These are phyloP conservation scores for Scedosporium apiospermum DNA, from an alignment of 2,329 filamentous ascomycete species.

Conservation along the genomic window DNA sequence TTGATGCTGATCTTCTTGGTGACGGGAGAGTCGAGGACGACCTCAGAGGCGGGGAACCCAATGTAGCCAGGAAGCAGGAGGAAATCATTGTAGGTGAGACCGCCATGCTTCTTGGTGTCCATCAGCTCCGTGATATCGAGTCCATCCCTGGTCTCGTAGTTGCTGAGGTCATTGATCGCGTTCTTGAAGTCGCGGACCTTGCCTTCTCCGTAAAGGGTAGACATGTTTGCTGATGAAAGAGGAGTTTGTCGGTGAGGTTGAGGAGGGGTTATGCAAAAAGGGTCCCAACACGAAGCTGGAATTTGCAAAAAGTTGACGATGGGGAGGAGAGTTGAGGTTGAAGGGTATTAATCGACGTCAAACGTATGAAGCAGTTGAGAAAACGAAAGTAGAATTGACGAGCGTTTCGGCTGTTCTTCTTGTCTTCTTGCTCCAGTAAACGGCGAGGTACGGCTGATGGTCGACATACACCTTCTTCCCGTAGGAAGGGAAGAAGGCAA, in stretches of 20 bases:
- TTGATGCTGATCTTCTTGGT: constrained; percentile 95
- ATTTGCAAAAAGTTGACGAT: constrained; percentile 13
- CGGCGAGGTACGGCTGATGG: constrained; percentile 16
- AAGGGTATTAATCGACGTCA: constrained; percentile 22
- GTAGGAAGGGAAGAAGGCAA: constrained; percentile 37
- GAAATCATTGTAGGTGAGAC: constrained; percentile 98
- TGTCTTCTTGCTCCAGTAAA: constrained; percentile 16
- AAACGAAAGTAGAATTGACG: constrained; percentile 23
- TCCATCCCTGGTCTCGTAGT: constrained; percentile 76
- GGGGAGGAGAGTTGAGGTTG: constrained; percentile 26
- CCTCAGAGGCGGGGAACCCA: constrained; percentile 88
- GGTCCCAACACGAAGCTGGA: constrained; percentile 14
- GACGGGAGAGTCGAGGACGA: constrained; percentile 79
- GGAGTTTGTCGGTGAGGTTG: constrained; percentile 19
- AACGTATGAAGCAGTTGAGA: constrained; percentile 12
- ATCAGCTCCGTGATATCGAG: constrained; percentile 79
- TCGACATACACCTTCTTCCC: constrained; percentile 42
- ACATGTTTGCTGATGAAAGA: constrained; percentile 42
- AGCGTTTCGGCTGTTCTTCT: constrained; percentile 17
- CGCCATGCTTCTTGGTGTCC: constrained; percentile 84
- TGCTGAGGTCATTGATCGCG: constrained; percentile 71
- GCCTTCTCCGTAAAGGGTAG: constrained; percentile 44
- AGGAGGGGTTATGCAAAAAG: constrained; percentile 19
- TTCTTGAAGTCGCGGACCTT: constrained; percentile 62
- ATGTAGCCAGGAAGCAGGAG: constrained; percentile 94